Conservation (phyloP, 257 asterid species). For the Mitragyna speciosa region DNA sequence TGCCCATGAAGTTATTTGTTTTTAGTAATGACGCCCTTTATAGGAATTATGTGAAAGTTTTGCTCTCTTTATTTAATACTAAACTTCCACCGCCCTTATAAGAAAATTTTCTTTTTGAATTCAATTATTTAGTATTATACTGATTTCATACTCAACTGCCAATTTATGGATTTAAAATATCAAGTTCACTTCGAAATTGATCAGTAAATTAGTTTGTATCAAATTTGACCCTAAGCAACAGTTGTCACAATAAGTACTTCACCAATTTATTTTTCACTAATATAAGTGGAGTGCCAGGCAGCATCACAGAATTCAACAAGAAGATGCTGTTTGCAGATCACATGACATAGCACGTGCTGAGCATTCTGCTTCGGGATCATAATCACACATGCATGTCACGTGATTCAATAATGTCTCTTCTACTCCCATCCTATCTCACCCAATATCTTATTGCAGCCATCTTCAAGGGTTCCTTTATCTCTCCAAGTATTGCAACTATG, state of each 20-base stretch:
- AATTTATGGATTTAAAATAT: too few relatives aligned
- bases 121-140: too few relatives aligned
- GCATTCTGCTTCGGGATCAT: constrained; percentile 64
- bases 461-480: not conserved
- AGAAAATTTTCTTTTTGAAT: too few relatives aligned
- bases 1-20: too few relatives aligned
- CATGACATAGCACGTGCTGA: constrained; percentile 66
- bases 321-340: constrained; percentile 28
- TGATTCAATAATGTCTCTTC: constrained; percentile 43
- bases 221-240: too few relatives aligned
- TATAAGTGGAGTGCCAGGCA: not conserved
- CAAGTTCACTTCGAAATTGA: too few relatives aligned
- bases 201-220: too few relatives aligned
- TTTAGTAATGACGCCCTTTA: too few relatives aligned
- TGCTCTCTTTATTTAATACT: too few relatives aligned
- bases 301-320: not conserved
- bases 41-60: too few relatives aligned
- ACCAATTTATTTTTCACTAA: not conserved
- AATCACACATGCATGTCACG: constrained; percentile 48
- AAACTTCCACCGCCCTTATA: too few relatives aligned
- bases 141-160: too few relatives aligned
- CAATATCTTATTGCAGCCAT: constrained; percentile 8
- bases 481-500: not conserved
- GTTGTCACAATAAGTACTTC: not conserved
- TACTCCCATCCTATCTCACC: not conserved